Conservation (phyloP, 2,329 filamentous ascomycete species). For the Cladosporium phlei region DNA sequence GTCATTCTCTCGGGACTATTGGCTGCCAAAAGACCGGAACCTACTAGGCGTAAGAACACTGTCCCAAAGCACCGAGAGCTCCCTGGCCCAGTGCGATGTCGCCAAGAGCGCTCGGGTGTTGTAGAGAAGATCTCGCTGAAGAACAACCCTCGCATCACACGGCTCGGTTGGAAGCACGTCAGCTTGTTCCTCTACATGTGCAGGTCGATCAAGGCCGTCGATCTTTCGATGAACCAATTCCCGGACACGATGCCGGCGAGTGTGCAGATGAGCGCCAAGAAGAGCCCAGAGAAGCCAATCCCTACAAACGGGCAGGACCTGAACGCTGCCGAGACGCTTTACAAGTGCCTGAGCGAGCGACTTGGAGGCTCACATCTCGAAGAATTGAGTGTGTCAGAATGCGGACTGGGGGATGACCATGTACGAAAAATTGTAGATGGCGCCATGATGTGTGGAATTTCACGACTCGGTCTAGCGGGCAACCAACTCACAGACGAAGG, state of each 20-base stretch:
- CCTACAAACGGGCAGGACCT: slow-evolving; percentile 28
- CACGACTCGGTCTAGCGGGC: slow-evolving; percentile 74
- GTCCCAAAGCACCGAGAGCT: slow-evolving; percentile 27
- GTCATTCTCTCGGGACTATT: slow-evolving; percentile 82
- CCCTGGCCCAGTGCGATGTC: slow-evolving; percentile 19
- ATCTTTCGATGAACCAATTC: slow-evolving; percentile 80
- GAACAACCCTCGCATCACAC: slow-evolving; percentile 78
- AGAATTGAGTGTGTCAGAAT: slow-evolving; percentile 77
- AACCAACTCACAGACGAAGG: slow-evolving; percentile 73
- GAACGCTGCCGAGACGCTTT: slow-evolving; percentile 63
- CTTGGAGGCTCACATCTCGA: slow-evolving; percentile 72
- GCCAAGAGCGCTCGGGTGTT: slow-evolving; percentile 58
- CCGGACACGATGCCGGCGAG: slow-evolving; percentile 45
- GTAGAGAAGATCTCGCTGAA: slow-evolving; percentile 84
- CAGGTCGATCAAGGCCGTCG: slow-evolving; percentile 76
- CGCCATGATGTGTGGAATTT: slow-evolving; percentile 70
- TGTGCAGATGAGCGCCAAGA: slow-evolving; percentile 20
- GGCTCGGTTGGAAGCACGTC: slow-evolving; percentile 87
- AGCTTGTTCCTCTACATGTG: slow-evolving; percentile 88
- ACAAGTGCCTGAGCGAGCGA: slow-evolving; percentile 70
- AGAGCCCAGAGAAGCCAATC: slow-evolving; percentile 17
- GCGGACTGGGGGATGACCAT: slow-evolving; percentile 64
- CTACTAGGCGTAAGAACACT: slow-evolving; percentile 25
- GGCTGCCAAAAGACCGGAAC: slow-evolving; percentile 65
- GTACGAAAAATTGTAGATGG: slow-evolving; percentile 76